Evolutionary conservation across 768 basidiomycete genomes (phyloP).

Genomic region (Cantharellus anzutake): DNA sequence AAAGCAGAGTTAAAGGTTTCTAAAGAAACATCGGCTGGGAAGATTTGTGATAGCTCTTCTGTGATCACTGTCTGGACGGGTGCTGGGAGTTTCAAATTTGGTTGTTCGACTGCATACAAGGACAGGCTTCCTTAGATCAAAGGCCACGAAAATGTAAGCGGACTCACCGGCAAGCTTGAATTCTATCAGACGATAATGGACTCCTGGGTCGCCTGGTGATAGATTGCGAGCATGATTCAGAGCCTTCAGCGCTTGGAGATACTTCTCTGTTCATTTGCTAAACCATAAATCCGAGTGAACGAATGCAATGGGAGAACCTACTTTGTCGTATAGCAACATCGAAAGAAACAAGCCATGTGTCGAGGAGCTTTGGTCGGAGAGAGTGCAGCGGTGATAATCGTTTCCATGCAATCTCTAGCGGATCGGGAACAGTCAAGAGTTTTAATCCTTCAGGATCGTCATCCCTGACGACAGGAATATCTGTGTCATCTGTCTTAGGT

Average conservation of each 20-base stretch:
- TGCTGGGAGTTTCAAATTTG: conserved; percentile 12
- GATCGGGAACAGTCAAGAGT: conserved; percentile 38
- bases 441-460: conserved; percentile 73
- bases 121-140: too few species aligned
- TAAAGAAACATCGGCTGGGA: conserved; percentile 38
- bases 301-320: conserved; percentile 21
- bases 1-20: conserved; percentile 59
- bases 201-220: conserved; percentile 38
- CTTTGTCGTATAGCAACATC: conserved; percentile 72
- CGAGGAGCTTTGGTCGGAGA: conserved; percentile 32
- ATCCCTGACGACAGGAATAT: conserved; percentile 48
- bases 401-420: conserved; percentile 58
- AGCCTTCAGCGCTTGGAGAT: conserved; percentile 56
- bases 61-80: conserved; percentile 25
- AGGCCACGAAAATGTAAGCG: neutral
- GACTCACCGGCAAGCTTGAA: conserved; percentile 35
- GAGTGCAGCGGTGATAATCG: conserved; percentile 42
- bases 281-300: too few species aligned
- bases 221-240: conserved; percentile 32
- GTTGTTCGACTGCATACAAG: too few species aligned
- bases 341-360: conserved; percentile 56
- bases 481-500: conserved; percentile 23
- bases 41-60: conserved; percentile 25
- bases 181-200: conserved; percentile 55
- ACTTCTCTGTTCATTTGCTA: conserved; percentile 35